Base-by-base conservation (phyloP, 768 basidiomycete species). In the Boletus barrowsii region DNA sequence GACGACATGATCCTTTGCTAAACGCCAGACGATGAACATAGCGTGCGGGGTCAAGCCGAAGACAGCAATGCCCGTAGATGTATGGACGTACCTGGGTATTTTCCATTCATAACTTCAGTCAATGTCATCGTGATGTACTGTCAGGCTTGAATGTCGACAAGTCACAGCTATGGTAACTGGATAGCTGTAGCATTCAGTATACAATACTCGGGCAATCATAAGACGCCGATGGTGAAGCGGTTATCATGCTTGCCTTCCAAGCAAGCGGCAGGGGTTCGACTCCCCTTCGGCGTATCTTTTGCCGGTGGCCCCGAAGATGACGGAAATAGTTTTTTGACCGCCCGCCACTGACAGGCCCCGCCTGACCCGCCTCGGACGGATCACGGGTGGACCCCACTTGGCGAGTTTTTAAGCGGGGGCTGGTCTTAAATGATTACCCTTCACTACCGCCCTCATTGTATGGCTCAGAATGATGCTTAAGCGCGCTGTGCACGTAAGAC, bases 221-320 rank as follows among this genome's bases (percentile, higher is more conserved):
- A 5, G 15, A 79, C 78, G 68, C 77, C 74, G 77, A 85, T 88
- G 87, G 87, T 88, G 87, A 88, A 88, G 84, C 79, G 86, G 87
- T 87, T 88, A 88, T 88, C 86, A 88, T 89, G 86, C 87, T 88
- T 88, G 86, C 85, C 86, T 88, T 88, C 87, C 86, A 88, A 78
- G 76, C 76, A 77, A 77, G 82, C 81, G 82, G 83, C 82, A 83
- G 77, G 83, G 83, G 83, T 84, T 84, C 83, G 83, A 84, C 80
- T 84, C 83, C 83, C 83, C 77, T 84, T 82, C 76, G 76, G 81
- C 62, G 69, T 70, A 69, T 35, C 32, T 50, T 60, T 50, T 51
- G 10, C 29, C 8, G 29, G 29, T 40, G 11, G 11, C 4, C 2
- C 47, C 29, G n/a, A 20, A 18, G 39, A 35, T 20, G 7, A 32